Evolutionary conservation across 768 basidiomycete species (phyloP).

Genomic region (Hygrophorus russula): DNA sequence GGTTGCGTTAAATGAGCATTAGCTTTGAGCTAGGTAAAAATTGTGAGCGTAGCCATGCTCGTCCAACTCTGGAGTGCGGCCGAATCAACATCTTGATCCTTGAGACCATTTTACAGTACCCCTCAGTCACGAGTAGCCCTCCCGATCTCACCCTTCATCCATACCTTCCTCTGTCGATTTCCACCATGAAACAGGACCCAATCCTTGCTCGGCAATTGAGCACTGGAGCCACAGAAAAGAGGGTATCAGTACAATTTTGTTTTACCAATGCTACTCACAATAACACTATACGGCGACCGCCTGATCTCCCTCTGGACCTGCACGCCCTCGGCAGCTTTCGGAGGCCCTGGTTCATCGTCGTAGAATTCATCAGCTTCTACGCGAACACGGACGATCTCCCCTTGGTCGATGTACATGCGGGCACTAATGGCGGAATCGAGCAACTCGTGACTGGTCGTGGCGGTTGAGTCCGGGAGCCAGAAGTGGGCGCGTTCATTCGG

Average conservation of each 20-base stretch:
- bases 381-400: constrained; percentile 66
- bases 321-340: constrained; percentile 63
- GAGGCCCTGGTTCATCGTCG: constrained; percentile 80
- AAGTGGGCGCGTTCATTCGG: constrained; percentile 76
- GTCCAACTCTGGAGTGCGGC: too few relatives aligned
- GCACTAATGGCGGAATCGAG: constrained; percentile 56
- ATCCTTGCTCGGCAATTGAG: constrained; percentile 74
- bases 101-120: too few relatives aligned
- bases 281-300: constrained; percentile 58
- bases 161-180: constrained; percentile 33
- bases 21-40: too few relatives aligned
- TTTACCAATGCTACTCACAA: constrained; percentile 29
- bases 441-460: constrained; percentile 46
- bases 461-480: constrained; percentile 44
- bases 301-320: constrained; percentile 35
- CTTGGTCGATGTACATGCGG: constrained; percentile 74
- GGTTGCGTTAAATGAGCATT: too few relatives aligned
- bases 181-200: constrained; percentile 75
- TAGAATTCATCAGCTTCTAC: constrained; percentile 77
- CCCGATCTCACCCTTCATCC: constrained; percentile 26
- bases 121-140: background rate
- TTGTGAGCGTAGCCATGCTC: too few relatives aligned
- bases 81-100: too few relatives aligned
- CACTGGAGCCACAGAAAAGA: constrained; percentile 32
- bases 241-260: background rate